A percentile compares a stretch with the other conserved stretches of the same genome.
These are phyloP conservation scores for Neurospora tetrasperma DNA, from an alignment of 495 filamentous ascomycete species.

Conservation along the genomic window DNA sequence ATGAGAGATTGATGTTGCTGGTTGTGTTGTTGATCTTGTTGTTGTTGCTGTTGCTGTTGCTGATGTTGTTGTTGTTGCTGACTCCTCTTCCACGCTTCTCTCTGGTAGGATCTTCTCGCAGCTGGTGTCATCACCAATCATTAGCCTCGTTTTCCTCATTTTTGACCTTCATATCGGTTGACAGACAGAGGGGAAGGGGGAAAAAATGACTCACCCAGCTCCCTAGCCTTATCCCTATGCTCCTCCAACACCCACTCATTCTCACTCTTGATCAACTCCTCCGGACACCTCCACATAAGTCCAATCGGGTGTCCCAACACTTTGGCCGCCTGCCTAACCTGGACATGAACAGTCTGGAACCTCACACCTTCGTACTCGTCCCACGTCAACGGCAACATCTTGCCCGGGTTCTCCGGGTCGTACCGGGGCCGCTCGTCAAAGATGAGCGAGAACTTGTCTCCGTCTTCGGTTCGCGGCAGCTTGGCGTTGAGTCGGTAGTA, in stretches of 20 bases:
- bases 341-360: background rate
- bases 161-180: too few species aligned
- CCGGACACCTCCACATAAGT: conserved; percentile 28
- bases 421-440: background rate
- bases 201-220: conserved; percentile 24
- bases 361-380: background rate
- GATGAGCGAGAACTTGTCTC: conserved; percentile 1
- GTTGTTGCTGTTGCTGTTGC: background rate
- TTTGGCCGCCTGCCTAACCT: conserved; percentile 6
- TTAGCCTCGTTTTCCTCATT: background rate
- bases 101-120: background rate
- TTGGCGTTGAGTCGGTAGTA: conserved; percentile 29
- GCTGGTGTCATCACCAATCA: background rate
- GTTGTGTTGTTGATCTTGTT: background rate
- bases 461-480: conserved; percentile 8
- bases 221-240: conserved; percentile 15
- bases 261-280: conserved; percentile 22
- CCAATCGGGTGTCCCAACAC: background rate
- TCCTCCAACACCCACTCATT: conserved; percentile 29
- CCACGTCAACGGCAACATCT: background rate
- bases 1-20: background rate
- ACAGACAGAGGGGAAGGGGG: too few species aligned
- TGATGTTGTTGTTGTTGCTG: background rate
- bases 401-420: background rate
- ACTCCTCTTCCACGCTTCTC: background rate